Percentiles rank a stretch among this genome's conserved stretches.
These are phyloP conservation scores for Lichtheimia hyalospora DNA, from an alignment of 371 early-diverging fungal genomes.

Conservation along the genomic window DNA sequence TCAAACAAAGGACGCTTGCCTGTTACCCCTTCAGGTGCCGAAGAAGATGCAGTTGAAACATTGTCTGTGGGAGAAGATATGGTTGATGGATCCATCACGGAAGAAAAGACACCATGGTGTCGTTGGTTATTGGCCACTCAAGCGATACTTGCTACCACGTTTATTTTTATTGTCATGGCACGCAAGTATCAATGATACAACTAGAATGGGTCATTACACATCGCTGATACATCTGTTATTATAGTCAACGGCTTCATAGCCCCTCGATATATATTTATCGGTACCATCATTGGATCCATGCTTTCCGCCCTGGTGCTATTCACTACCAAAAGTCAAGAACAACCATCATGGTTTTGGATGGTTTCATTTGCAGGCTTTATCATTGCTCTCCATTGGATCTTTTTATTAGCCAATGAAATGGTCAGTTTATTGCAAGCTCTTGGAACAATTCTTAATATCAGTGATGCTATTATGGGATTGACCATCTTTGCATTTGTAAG, in stretches of 20 bases:
- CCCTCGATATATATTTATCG: background rate
- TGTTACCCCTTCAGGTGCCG: background rate
- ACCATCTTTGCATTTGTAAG: slow-evolving; percentile 80
- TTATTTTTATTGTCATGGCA: slow-evolving; percentile 36
- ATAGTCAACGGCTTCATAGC: slow-evolving; percentile 20
- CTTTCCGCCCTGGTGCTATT: slow-evolving; percentile 16
- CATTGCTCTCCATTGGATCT: slow-evolving; percentile 78
- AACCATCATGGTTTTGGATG: slow-evolving; percentile 43
- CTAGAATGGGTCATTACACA: too few species aligned
- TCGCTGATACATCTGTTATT: slow-evolving; percentile 2
- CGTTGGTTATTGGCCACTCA: slow-evolving; percentile 45
- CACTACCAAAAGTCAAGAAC: slow-evolving; percentile 24
- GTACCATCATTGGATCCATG: slow-evolving; percentile 24
- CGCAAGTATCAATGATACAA: slow-evolving; percentile 17
- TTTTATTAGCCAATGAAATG: slow-evolving; percentile 76
- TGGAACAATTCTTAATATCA: slow-evolving; percentile 72
- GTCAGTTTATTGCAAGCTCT: slow-evolving; percentile 77
- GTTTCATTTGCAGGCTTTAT: slow-evolving; percentile 71
- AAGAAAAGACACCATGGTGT: slow-evolving; percentile 35
- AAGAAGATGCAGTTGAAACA: background rate
- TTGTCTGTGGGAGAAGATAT: slow-evolving; percentile 10
- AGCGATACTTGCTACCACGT: slow-evolving; percentile 37
- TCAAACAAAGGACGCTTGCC: slow-evolving; percentile 21
- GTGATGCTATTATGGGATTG: slow-evolving; percentile 81
- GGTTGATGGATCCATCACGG: slow-evolving; percentile 9